Evolutionary conservation across 2,329 filamentous ascomycete genomes (phyloP), one percentile per base, ranked within the genome.

Genomic region (Xylaria sp.): DNA sequence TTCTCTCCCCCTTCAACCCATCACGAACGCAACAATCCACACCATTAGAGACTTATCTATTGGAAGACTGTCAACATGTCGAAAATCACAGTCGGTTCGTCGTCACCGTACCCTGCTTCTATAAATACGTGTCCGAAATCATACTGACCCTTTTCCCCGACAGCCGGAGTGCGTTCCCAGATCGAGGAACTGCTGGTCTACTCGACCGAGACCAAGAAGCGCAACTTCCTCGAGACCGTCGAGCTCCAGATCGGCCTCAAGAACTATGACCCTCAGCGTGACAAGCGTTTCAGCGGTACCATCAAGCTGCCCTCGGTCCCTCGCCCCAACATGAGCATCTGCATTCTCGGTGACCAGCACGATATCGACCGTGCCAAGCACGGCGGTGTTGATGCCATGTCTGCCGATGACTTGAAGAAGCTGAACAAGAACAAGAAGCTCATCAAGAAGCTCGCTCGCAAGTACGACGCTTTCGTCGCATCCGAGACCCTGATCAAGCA

Each of bases 401-500:
- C 92, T 78, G 84, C 92, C 72, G 95, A 99, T 78, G 95, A 99
- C 84, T 85, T 99, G 85, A 99, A 99, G 92, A 99, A 99, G 91
- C 92, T 99, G 75, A 99, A 99, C 91, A 99, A 99, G 92, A 99
- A 99, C 92, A 98, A 99, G 92, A 99, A 99, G 91, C 90, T 98
- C 78, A 97, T 99, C 90, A 99, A 99, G 93, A 99, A 99, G 91
- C 92, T 99, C 73, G 95, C 95, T 70, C 93, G 94, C 89, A 99
- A 99, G 88, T 98, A 99, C 90, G 95, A 99, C 83, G 95, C 95
- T 75, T 99, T 99, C 86, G 84, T 99, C 80, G 91, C 95, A 80
- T 98, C 94, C 80, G 95, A 99, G 79, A 86, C 91, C 78, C 86
- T 99, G 78, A 97, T 99, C 90, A 97, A 97, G 91, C 94, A 97